Evolutionary conservation across 805 yeast species (phyloP), one percentile per base, ranked within the genome.

Genomic region (Saturnispora bothae): DNA sequence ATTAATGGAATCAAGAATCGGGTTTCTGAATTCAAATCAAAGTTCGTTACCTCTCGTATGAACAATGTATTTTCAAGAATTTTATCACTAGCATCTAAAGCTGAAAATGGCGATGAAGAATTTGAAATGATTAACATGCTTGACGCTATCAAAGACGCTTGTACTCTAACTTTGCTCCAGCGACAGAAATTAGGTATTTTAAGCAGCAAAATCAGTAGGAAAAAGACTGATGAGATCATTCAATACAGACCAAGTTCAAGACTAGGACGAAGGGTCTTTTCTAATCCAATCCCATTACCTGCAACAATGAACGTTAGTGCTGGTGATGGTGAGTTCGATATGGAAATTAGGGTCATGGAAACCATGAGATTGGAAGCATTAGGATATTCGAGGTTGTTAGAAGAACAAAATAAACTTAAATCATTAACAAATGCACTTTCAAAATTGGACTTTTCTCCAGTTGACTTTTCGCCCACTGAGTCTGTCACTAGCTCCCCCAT

Each of bases 31-130:
- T 53, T 78, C 34, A 58, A 60, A 8, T 47, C 48, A 9, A 71
- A 69, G 36, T 44, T 73, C 12, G 51, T 78, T 4, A 78, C 74
- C 42, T 51, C 59, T 21, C 65, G 74, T 49, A 78, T 84, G 83
- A 57, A 62, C 44, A 66, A 66, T 18, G 59, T 76, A 2, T 75
- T 77, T 43, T 57, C 57, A 20, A 68, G 62, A 37, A 59, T 72
- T 31, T 52, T 59, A 3, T 73, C 73, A 43, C 50, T 68, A 4
- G 48, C 52, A 1, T 54, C 43, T 28, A 42, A 6, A 30, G 14
- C 10, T 4, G 12, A 14, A 22, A 22, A 30, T 12, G 33, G 18
- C 19, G 31, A 23, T 22, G 17, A 19, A 22, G 33, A 34, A 15
- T 30, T 12, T 26, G 9, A 31, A 12, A 25, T 41, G 16, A 4